Percentiles rank a stretch among this genome's conserved stretches.
phyloP scores from a whole-genome alignment of 352 stramenopile genomes.

The Blastocystis sp. region DNA sequence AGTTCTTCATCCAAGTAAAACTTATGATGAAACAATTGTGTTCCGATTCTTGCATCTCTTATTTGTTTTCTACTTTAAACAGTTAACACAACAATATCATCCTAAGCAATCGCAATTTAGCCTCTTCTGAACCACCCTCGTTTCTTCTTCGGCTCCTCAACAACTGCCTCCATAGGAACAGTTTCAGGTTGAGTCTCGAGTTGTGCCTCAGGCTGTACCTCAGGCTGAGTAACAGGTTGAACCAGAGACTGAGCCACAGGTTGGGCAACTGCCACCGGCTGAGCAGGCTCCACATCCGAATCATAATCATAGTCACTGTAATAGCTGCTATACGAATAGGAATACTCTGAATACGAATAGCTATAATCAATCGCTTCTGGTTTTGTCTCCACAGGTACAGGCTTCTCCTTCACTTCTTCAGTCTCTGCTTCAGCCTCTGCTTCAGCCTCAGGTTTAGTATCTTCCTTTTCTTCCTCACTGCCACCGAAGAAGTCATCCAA shows the following conservation, averaged over 20 bases:
- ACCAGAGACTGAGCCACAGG: neutral
- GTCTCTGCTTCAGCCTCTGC: neutral
- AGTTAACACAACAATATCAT: slow-evolving; percentile 58
- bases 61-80: slow-evolving; percentile 33
- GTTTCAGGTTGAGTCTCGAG: neutral
- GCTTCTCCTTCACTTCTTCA: slow-evolving; percentile 40
- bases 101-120: slow-evolving; percentile 26
- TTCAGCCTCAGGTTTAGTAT: neutral
- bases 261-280: neutral
- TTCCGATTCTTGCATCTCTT: neutral
- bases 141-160: slow-evolving; percentile 28
- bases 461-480: slow-evolving; percentile 60
- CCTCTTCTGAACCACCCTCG: slow-evolving; percentile 5
- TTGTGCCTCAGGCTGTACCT: neutral
- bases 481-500: slow-evolving; percentile 56
- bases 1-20: slow-evolving; percentile 34
- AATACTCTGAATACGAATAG: slow-evolving; percentile 39
- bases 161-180: neutral
- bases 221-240: neutral
- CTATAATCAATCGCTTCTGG: slow-evolving; percentile 22
- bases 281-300: neutral
- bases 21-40: slow-evolving; percentile 20
- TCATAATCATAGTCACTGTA: slow-evolving; percentile 38
- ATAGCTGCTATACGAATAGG: slow-evolving; percentile 12
- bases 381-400: slow-evolving; percentile 30